Conservation (phyloP, 164 flowering plant genomes). For the Berberis thunbergii region DNA sequence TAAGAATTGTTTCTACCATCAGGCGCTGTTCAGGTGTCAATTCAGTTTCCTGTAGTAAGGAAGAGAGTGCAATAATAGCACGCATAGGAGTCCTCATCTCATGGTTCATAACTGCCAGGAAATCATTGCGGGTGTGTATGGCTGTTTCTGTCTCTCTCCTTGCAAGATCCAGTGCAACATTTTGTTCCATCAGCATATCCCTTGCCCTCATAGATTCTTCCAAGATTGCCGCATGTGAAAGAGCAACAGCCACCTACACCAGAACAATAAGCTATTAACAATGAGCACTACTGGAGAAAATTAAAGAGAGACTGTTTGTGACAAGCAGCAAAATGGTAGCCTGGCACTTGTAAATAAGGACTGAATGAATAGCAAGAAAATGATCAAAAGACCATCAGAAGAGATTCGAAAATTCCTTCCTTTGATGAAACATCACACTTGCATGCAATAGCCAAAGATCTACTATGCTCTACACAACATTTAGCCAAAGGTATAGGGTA, state of each 20-base stretch:
- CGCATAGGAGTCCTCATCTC: slow-evolving; percentile 96
- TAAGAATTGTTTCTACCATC: slow-evolving; percentile 81
- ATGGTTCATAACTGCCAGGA: slow-evolving; percentile 91
- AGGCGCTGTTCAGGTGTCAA: slow-evolving; percentile 81
- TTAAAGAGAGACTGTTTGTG: no score
- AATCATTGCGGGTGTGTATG: slow-evolving; percentile 84
- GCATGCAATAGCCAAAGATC: no score
- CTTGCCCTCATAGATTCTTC: slow-evolving; percentile 94
- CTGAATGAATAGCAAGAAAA: no score
- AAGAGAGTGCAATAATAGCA: slow-evolving; percentile 84
- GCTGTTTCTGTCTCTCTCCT: slow-evolving; percentile 92
- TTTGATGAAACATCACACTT: no score
- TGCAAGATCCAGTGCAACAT: slow-evolving; percentile 82
- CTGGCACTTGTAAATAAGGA: no score
- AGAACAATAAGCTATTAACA: neutral
- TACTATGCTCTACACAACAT: no score
- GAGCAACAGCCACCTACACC: slow-evolving; percentile 80
- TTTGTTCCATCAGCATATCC: slow-evolving; percentile 84
- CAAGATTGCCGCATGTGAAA: slow-evolving; percentile 89
- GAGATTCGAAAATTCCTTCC: no score
- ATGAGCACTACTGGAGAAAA: neutral
- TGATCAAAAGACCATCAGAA: no score
- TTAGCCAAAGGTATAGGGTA: no score
- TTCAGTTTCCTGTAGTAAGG: slow-evolving; percentile 73
- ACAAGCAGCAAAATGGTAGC: no score